A percentile compares a stretch with the other conserved stretches of the same genome.
These are phyloP conservation scores for Pseudofabraea citricarpa DNA, from an alignment of 2,329 filamentous ascomycete genomes.

Conservation along the genomic window DNA sequence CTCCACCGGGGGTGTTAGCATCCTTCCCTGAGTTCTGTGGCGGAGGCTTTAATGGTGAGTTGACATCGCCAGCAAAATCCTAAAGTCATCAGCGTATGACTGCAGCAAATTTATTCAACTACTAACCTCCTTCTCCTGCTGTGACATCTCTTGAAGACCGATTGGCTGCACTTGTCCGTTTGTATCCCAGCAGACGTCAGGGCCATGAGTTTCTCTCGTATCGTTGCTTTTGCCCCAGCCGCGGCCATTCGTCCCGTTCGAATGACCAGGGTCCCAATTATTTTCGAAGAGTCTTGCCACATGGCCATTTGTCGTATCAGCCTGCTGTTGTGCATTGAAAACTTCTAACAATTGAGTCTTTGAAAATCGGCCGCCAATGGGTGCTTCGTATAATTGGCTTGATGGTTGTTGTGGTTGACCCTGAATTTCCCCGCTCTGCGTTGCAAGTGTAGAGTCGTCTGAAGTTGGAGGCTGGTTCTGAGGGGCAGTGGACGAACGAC, in stretches of 20 bases:
- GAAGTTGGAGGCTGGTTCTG: constrained; percentile 31
- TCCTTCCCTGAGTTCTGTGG: constrained; percentile 59
- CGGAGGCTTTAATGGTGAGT: constrained; percentile 86
- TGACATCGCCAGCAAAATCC: constrained; percentile 82
- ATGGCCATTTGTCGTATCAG: constrained; percentile 47
- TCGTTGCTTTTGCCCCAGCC: constrained; percentile 77
- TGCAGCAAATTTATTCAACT: constrained; percentile 18
- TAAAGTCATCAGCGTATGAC: constrained; percentile 33
- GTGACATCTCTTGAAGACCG: constrained; percentile 64
- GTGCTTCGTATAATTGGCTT: constrained; percentile 37
- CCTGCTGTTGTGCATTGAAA: constrained; percentile 53
- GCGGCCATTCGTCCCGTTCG: constrained; percentile 55
- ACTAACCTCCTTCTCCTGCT: constrained; percentile 54
- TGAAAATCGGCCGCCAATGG: constrained; percentile 29
- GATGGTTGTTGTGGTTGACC: constrained; percentile 37
- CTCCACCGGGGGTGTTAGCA: constrained; percentile 48
- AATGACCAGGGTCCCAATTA: constrained; percentile 73
- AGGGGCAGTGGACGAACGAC: constrained; percentile 57
- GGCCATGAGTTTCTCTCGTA: constrained; percentile 70
- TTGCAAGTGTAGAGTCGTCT: constrained; percentile 16
- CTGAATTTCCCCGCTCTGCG: constrained; percentile 16
- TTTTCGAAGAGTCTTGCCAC: constrained; percentile 65
- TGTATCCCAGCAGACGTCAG: constrained; percentile 89
- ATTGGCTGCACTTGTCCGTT: constrained; percentile 67
- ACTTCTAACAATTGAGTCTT: constrained; percentile 65